Percentiles rank a stretch among this genome's conserved stretches.
phyloP scores from a whole-genome alignment of 2,329 filamentous ascomycete genomes.

The Colletotrichum incanum region DNA sequence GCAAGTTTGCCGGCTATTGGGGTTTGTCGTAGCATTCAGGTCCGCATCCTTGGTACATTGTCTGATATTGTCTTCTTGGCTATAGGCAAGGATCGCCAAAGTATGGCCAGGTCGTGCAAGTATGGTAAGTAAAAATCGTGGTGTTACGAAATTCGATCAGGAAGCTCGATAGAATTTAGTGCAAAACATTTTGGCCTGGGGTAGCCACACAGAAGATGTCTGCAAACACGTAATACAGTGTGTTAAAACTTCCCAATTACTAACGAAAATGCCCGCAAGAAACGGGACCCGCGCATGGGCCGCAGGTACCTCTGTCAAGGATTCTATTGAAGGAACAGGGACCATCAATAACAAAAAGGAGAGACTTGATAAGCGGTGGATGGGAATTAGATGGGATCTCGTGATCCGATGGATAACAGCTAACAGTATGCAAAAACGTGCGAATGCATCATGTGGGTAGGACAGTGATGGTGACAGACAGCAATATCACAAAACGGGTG shows the following conservation, averaged over 20 bases:
- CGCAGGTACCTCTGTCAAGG: no score
- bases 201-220: no score
- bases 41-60: not conserved
- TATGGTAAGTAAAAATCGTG: no score
- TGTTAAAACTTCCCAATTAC: not conserved
- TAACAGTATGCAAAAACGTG: not conserved
- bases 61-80: not conserved
- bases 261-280: not conserved
- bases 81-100: not conserved
- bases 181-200: not conserved
- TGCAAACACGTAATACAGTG: not conserved
- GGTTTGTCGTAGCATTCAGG: not conserved
- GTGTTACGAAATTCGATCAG: not conserved
- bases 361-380: not conserved
- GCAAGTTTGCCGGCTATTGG: not conserved
- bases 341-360: not conserved
- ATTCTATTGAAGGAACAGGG: no score
- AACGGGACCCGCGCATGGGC: not conserved
- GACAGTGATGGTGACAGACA: not conserved
- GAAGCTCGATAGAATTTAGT: not conserved
- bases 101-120: not conserved
- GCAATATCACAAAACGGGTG: not conserved
- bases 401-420: not conserved
- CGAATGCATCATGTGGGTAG: not conserved
- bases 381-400: not conserved